phyloP scores from a whole-genome alignment of 2,329 filamentous ascomycete genomes.

The Colletotrichum paranaense region DNA sequence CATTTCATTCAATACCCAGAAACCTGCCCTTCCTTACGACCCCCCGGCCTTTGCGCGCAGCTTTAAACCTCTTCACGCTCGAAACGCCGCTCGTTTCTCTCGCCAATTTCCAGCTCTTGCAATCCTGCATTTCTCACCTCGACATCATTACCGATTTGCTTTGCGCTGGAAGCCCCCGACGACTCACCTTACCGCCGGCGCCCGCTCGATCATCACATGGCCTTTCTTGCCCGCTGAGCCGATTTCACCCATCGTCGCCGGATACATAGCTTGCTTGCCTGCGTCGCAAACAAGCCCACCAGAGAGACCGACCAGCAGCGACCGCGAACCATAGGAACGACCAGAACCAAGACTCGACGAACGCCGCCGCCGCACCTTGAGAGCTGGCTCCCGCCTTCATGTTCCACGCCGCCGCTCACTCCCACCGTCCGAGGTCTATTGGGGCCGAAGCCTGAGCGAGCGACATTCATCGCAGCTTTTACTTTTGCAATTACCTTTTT shows the following conservation, averaged over 20 bases:
- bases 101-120: conserved; percentile 1
- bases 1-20: conserved; percentile 4
- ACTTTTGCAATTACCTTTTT: not conserved
- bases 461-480: not conserved
- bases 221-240: not conserved
- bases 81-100: conserved; percentile 13
- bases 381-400: conserved; percentile 32
- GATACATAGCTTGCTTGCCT: not conserved
- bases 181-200: not conserved
- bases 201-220: not conserved
- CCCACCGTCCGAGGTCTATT: conserved; percentile 26
- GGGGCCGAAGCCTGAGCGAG: conserved; percentile 14
- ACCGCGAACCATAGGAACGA: not conserved
- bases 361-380: conserved; percentile 3
- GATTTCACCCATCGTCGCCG: conserved; percentile 4
- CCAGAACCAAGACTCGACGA: not conserved
- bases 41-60: not conserved
- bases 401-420: conserved; percentile 32
- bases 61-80: not conserved
- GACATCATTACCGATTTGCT: conserved; percentile 12
- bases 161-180: not conserved
- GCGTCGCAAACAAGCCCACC: not conserved
- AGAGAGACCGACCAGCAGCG: not conserved
- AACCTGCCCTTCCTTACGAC: not conserved
- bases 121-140: not conserved